Evolutionary conservation across 805 yeast genomes (phyloP).

Genomic region (Starmera quercuum): DNA sequence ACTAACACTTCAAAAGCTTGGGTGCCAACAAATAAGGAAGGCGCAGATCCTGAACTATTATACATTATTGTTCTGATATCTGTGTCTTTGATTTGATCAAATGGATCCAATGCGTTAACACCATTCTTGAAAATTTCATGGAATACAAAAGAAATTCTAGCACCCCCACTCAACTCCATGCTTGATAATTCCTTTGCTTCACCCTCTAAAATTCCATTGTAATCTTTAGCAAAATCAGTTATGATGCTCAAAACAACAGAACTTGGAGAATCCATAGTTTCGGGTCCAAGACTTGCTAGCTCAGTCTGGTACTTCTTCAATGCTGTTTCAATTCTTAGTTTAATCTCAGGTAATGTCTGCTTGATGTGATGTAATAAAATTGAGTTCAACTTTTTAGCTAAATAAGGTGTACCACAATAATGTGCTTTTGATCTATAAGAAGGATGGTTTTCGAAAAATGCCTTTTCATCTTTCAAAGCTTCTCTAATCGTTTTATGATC

Average conservation of each 20-base stretch:
- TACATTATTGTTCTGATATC: slow-evolving; percentile 96
- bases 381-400: slow-evolving; percentile 85
- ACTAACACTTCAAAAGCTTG: slow-evolving; percentile 95
- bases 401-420: slow-evolving; percentile 96
- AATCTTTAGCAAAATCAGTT: slow-evolving; percentile 88
- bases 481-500: slow-evolving; percentile 77
- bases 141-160: slow-evolving; percentile 93
- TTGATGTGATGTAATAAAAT: slow-evolving; percentile 87
- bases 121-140: slow-evolving; percentile 95
- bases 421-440: slow-evolving; percentile 89
- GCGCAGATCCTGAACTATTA: slow-evolving; percentile 94
- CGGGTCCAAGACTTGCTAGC: slow-evolving; percentile 75
- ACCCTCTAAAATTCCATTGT: slow-evolving; percentile 86
- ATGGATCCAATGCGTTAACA: slow-evolving; percentile 86
- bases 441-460: slow-evolving; percentile 82
- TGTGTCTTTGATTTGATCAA: slow-evolving; percentile 90
- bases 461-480: slow-evolving; percentile 75
- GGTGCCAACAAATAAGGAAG: slow-evolving; percentile 93
- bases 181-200: slow-evolving; percentile 84
- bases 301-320: slow-evolving; percentile 80
- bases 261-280: slow-evolving; percentile 80
- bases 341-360: slow-evolving; percentile 86
- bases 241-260: slow-evolving; percentile 86
- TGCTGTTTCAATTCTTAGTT: slow-evolving; percentile 79
- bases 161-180: slow-evolving; percentile 94